Evolutionary conservation across 441 rosid genomes (phyloP).

Genomic region (Flueggea neowawraea): DNA sequence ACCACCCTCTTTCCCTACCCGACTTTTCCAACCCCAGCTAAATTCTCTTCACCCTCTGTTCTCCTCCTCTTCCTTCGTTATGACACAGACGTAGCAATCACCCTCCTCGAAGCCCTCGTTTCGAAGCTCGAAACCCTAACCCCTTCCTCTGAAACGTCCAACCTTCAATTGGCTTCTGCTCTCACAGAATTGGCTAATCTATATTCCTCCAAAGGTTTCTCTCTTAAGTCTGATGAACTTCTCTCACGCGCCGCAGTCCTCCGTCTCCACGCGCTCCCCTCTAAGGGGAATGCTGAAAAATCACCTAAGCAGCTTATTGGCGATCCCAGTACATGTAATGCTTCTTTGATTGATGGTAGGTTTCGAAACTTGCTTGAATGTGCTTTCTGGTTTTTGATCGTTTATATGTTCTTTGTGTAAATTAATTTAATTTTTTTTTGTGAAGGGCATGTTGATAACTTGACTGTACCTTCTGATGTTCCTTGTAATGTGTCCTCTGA

Average conservation of each 20-base stretch:
- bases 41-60: too few relatives aligned
- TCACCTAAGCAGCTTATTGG: too few relatives aligned
- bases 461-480: conserved; percentile 16
- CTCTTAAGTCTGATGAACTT: conserved; percentile 75
- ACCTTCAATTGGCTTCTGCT: conserved; percentile 60
- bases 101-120: conserved; percentile 57
- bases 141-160: conserved; percentile 6
- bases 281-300: too few relatives aligned
- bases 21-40: too few relatives aligned
- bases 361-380: not conserved
- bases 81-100: conserved; percentile 57
- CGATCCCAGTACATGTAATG: not conserved
- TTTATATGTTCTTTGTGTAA: conserved; percentile 2
- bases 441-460: conserved; percentile 32
- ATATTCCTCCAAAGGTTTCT: conserved; percentile 61
- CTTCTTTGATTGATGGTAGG: not conserved
- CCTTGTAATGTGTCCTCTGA: conserved; percentile 43
- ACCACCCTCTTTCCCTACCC: too few relatives aligned
- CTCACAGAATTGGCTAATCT: conserved; percentile 62
- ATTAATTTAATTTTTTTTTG: conserved; percentile 4
- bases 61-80: too few relatives aligned
- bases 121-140: conserved; percentile 33
- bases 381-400: not conserved
- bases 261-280: conserved; percentile 24
- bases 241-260: conserved; percentile 45